Percentiles rank a stretch among this genome's conserved stretches.
Conservation (phyloP, 345 rosid species). For the Mallotus nudiflorus region DNA sequence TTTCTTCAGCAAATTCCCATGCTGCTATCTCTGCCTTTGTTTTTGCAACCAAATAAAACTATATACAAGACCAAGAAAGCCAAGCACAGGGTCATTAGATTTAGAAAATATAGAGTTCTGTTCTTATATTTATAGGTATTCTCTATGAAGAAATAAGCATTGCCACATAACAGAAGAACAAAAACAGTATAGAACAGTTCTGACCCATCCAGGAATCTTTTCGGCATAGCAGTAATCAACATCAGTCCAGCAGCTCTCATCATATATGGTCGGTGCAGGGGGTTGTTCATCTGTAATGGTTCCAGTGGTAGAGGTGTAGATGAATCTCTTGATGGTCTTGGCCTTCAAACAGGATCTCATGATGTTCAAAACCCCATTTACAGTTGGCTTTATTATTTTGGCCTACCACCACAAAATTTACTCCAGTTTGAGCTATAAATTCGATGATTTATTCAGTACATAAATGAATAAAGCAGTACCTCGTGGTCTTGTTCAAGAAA, state of each 20-base stretch:
- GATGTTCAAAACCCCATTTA: constrained; percentile 31
- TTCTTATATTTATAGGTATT: constrained; percentile 39
- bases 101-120: too few relatives aligned
- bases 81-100: too few relatives aligned
- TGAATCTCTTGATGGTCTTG: constrained; percentile 23
- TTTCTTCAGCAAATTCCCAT: constrained; percentile 38
- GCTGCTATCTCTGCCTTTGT: constrained; percentile 37
- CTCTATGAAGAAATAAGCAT: constrained; percentile 35
- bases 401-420: constrained; percentile 3
- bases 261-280: constrained; percentile 10
- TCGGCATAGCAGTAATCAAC: constrained; percentile 20
- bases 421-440: neutral
- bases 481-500: constrained; percentile 29
- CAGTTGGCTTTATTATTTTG: constrained; percentile 30
- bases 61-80: too few relatives aligned
- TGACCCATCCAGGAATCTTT: constrained; percentile 41
- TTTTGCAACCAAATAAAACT: constrained; percentile 38
- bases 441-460: neutral
- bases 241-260: constrained; percentile 42
- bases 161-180: constrained; percentile 29
- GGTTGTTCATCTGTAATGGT: constrained; percentile 11
- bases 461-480: constrained; percentile 19
- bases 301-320: constrained; percentile 39
- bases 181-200: neutral
- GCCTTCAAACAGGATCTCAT: constrained; percentile 34